Evolutionary conservation across 257 asterid genomes (phyloP).

Genomic region (Eucommia ulmoides): DNA sequence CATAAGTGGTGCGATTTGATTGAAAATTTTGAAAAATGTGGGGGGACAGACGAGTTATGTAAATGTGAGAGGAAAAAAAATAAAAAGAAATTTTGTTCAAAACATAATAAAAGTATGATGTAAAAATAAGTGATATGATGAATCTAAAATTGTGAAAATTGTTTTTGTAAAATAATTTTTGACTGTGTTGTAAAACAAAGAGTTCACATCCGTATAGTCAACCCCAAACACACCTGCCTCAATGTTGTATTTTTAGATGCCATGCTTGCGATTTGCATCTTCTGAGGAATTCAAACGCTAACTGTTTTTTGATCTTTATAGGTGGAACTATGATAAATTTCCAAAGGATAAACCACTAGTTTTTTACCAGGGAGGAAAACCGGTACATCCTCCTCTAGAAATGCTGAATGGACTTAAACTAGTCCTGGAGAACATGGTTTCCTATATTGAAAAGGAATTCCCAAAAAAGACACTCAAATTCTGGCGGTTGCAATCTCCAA

Average conservation of each 20-base stretch:
- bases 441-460: slow-evolving; percentile 46
- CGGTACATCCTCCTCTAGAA: slow-evolving; percentile 57
- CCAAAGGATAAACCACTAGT: slow-evolving; percentile 78
- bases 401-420: slow-evolving; percentile 53
- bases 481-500: slow-evolving; percentile 93
- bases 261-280: background rate
- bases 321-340: slow-evolving; percentile 94
- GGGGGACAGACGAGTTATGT: background rate
- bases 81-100: no score
- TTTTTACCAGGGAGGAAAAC: slow-evolving; percentile 67
- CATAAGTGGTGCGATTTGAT: no score
- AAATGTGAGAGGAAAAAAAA: no score
- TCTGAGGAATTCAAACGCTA: background rate
- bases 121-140: no score
- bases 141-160: background rate
- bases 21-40: no score
- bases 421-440: slow-evolving; percentile 60
- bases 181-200: background rate
- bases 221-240: no score
- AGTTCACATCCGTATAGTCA: no score
- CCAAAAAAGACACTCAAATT: slow-evolving; percentile 51
- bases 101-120: background rate
- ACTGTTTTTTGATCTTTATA: slow-evolving; percentile 15
- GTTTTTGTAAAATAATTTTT: background rate
- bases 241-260: background rate